Base-by-base conservation (phyloP, 1,284 basidiomycete genomes). In the Schizophyllum commune region DNA sequence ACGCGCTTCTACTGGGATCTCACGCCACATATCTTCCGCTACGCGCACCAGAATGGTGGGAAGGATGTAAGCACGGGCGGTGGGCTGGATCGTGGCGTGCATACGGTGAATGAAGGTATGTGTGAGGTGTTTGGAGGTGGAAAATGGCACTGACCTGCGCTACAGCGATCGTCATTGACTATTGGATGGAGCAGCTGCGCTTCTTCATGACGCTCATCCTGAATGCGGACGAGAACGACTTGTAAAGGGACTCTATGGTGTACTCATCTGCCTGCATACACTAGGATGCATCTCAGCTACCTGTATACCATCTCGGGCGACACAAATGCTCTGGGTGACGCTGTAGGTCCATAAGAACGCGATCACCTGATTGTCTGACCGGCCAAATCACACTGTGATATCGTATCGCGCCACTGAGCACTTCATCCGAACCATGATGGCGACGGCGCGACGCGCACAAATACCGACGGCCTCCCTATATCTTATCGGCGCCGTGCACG, bases 41-140 rank as follows among this genome's bases (percentile, higher is more conserved):
- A 81, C 69, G 70, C 67, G 4, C 77, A 79, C 66, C 66, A 62
- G 27, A 57, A 57, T 57, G 56, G 56, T 61, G 66, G 66, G 53
- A 74, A 76, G 61, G 65, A 63, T 17, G 74, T 73, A 20, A 70
- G 69, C 54, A 61, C 65, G 22, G 67, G 61, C 15, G 70, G 67
- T 19, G 64, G 61, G 57, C 70, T 71, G 65, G 71, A 66, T 47
- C 75, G 75, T 56, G 80, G 80, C 4, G 75, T 86, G 32, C 90
- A 91, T 70, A 89, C 89, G 0, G 82, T 87, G 52, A 82, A 87
- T 63, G 85, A 88, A 75, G 74, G 80, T 76, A 65, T 64, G 75
- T 66, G 7, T 17, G 33, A 13, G 20, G 51, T 55, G 6, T 13
- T 8, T 62, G 19, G 5, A 21, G 51, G n/a, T 57, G 21, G 20